Evolutionary conservation across 306 rosid species (phyloP).

Genomic region (Lablab purpureus): DNA sequence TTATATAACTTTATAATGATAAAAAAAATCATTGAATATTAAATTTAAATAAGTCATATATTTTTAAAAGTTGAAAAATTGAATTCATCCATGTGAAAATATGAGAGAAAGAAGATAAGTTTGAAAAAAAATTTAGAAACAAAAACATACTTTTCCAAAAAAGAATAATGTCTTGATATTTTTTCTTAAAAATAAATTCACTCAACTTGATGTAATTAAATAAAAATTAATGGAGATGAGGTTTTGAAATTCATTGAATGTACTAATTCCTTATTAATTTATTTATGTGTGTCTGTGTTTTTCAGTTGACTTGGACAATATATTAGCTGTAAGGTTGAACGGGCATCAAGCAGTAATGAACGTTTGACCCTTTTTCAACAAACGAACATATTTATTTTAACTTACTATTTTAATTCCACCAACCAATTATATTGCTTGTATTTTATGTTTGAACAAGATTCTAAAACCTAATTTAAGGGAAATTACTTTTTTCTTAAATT

Average conservation of each 20-base stretch:
- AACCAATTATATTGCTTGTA: not conserved
- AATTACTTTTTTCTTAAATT: not conserved
- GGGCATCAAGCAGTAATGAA: constrained; percentile 21
- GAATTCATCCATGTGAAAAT: no score
- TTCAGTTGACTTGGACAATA: not conserved
- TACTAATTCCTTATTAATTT: not conserved
- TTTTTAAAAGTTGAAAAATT: no score
- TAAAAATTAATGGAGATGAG: not conserved
- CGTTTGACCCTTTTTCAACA: not conserved
- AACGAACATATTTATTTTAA: not conserved
- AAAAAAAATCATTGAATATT: no score
- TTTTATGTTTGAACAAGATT: not conserved
- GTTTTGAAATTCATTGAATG: not conserved
- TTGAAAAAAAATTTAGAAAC: no score
- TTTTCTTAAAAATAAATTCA: not conserved
- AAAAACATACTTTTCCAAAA: no score
- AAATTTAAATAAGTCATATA: no score
- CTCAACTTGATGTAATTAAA: not conserved
- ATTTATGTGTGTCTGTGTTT: no score
- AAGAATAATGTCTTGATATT: no score
- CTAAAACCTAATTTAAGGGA: not conserved
- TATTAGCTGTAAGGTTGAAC: not conserved
- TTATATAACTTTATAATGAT: no score
- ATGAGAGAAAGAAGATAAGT: no score
- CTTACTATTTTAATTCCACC: not conserved